phyloP scores from a whole-genome alignment of 148 eudicot genomes.

The Tetragonia tetragonoides region DNA sequence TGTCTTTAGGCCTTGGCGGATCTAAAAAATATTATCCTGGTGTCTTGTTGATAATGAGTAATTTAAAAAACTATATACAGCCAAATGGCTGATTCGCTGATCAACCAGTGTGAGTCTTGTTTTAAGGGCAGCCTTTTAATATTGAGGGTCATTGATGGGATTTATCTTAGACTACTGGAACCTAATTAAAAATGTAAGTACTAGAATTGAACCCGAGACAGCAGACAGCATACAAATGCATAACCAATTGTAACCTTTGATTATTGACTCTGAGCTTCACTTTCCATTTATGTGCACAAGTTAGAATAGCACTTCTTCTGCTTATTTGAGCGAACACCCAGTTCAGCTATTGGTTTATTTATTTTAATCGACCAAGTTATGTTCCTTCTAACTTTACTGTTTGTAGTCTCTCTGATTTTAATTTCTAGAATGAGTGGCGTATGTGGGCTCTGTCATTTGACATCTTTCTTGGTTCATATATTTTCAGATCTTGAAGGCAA shows the following conservation, averaged over 20 bases:
- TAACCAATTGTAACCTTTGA: background rate
- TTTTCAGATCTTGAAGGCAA: constrained; percentile 87
- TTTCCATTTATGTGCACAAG: background rate
- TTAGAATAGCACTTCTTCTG: background rate
- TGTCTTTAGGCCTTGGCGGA: background rate
- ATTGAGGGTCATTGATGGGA: too few relatives aligned
- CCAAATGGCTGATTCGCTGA: background rate
- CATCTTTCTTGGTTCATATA: constrained; percentile 8
- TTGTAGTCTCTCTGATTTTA: background rate
- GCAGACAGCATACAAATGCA: background rate
- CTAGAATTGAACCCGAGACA: background rate
- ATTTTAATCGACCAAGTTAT: background rate
- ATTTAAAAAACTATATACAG: background rate
- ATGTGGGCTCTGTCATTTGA: constrained; percentile 3
- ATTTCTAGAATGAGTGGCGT: background rate
- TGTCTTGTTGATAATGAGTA: background rate
- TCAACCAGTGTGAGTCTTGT: background rate
- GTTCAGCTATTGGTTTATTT: background rate
- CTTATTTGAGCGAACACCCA: background rate
- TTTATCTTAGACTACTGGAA: background rate
- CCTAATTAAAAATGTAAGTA: background rate
- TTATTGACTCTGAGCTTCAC: background rate
- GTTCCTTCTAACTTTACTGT: background rate
- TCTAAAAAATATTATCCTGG: background rate
- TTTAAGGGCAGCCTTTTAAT: background rate